phyloP scores from a whole-genome alignment of 1,284 basidiomycete species.

The Nidula niveotomentosa region DNA sequence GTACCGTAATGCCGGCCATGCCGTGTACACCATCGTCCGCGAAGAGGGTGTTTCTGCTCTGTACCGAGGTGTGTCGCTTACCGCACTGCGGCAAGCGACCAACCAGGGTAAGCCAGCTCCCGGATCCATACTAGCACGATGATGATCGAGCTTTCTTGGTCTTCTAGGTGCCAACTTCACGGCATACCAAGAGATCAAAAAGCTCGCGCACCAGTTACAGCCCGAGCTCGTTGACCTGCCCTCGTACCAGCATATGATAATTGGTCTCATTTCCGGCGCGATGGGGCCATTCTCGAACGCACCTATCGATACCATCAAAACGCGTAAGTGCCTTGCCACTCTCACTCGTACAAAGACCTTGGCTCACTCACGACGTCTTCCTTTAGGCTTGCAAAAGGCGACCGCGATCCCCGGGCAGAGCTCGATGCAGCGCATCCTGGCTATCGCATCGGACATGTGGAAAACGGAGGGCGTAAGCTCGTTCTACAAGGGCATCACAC shows the following conservation, averaged over 20 bases:
- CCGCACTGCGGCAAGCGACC: constrained; percentile 95
- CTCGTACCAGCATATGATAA: constrained; percentile 92
- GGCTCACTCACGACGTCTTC: constrained; percentile 1
- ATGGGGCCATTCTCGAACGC: constrained; percentile 98
- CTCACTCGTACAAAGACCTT: background rate
- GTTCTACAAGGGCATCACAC: constrained; percentile 98
- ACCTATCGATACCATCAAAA: constrained; percentile 98
- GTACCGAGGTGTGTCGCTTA: constrained; percentile 92
- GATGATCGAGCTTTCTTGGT: background rate
- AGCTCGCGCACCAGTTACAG: constrained; percentile 74
- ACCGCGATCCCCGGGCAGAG: constrained; percentile 77
- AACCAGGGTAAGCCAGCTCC: constrained; percentile 77
- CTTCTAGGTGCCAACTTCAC: constrained; percentile 92
- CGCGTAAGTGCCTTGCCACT: constrained; percentile 53
- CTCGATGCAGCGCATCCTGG: constrained; percentile 74
- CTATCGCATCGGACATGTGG: constrained; percentile 93
- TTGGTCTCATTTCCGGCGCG: constrained; percentile 95
- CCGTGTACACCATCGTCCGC: constrained; percentile 91
- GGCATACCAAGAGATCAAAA: constrained; percentile 97
- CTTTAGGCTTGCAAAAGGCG: constrained; percentile 81
- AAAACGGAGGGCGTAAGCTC: constrained; percentile 84
- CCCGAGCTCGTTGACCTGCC: constrained; percentile 79
- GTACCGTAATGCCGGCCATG: constrained; percentile 97
- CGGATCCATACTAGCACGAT: background rate
- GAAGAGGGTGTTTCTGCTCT: constrained; percentile 90